Base-by-base conservation (phyloP, 805 yeast species). In the Dipodascopsis tothii region DNA sequence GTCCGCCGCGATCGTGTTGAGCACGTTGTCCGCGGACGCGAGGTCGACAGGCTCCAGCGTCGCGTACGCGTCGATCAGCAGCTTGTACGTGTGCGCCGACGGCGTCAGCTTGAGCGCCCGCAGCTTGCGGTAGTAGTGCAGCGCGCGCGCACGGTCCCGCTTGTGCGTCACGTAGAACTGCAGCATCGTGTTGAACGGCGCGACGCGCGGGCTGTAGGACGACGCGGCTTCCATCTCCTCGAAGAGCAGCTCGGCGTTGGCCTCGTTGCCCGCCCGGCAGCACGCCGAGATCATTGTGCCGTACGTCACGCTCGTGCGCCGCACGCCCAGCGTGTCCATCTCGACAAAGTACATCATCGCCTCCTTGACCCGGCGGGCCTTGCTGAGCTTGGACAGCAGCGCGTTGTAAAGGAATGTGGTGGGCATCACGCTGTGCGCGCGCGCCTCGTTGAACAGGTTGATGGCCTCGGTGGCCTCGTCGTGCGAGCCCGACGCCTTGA, bases 241-340 rank as follows among this genome's bases (percentile, higher is more conserved):
- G 23, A 65, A 65, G 23, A 66, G 49, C 16, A 38, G 27, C 46
- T 54, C 55, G 6, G 68, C 69, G 17, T 41, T 44, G 9, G 37
- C 57, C 6, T 44, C 63, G 21, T 62, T 63, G 7, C 64, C 66
- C 9, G 63, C 60, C 4, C 70, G 56, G 37, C 68, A 61, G 35
- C 64, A 61, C 3, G 67, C 65, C 40, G 60, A 56, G 40, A 66
- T 62, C 62, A 65, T 58, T 4, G 67, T 62, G 18, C 68, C 69
- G 41, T 60, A 64, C 5, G 70, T 65, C 19, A 64, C 60, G 22
- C 57, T 55, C 16, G 54, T 54, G 46, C 56, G 56, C 37, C 49
- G 48, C 37, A 61, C 41, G 4, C 51, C 56, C 5, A 35, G 33
- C 18, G 35, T 35, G 3, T 50, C 57, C 69, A 65, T 66, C 39